Percentiles rank a stretch among this genome's conserved stretches.
These are phyloP conservation scores for Picochlorum costavermella DNA, from an alignment of 139 green algal genomes.

Conservation along the genomic window DNA sequence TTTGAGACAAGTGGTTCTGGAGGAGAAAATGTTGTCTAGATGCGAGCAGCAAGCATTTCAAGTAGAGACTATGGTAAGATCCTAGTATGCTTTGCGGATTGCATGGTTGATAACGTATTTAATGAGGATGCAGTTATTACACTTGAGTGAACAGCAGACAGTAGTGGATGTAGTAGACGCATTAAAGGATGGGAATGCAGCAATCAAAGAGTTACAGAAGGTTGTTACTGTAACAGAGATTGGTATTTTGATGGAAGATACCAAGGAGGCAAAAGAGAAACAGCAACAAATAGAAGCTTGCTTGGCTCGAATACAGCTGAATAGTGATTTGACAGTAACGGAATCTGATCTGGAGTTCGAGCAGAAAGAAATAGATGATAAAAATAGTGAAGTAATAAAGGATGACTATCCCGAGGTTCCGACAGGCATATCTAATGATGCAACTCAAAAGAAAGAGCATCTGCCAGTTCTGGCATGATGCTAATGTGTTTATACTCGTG, in stretches of 20 bases:
- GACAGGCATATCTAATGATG: too few relatives aligned
- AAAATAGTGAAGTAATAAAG: too few relatives aligned
- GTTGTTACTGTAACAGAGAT: conserved; percentile 71
- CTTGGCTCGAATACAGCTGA: conserved; percentile 34
- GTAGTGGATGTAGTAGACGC: conserved; percentile 59
- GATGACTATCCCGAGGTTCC: too few relatives aligned
- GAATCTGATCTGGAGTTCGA: conserved; percentile 2
- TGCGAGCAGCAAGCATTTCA: conserved; percentile 52
- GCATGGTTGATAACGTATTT: not conserved
- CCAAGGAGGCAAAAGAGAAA: conserved; percentile 66
- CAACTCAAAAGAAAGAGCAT: too few relatives aligned
- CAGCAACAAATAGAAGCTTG: conserved; percentile 32
- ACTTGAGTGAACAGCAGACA: conserved; percentile 65
- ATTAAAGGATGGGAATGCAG: conserved; percentile 62
- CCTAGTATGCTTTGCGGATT: not conserved
- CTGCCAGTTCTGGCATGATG: too few relatives aligned
- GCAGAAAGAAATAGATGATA: too few relatives aligned
- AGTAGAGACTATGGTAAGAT: conserved; percentile 60
- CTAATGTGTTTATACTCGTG: too few relatives aligned
- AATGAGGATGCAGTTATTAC: conserved; percentile 46
- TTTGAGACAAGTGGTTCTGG: conserved; percentile 62
- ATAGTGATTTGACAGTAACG: conserved; percentile 37
- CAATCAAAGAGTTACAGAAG: conserved; percentile 62
- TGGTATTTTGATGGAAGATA: conserved; percentile 66
- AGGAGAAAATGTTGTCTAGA: conserved; percentile 40